Evolutionary conservation across 31 red algal species (phyloP).

Genomic region (Asparagopsis taxiformis): DNA sequence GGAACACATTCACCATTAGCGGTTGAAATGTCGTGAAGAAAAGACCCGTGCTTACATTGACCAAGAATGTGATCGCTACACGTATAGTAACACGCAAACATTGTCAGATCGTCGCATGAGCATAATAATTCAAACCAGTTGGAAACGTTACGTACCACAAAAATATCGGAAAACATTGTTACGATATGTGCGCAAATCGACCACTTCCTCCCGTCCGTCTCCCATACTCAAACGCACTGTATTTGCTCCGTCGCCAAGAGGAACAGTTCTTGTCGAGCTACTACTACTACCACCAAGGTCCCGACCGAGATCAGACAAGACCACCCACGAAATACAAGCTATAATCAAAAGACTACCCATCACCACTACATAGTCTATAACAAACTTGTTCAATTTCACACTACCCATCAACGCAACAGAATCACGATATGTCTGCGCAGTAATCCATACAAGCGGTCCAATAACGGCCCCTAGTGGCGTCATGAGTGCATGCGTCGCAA

Average conservation of each 20-base stretch:
- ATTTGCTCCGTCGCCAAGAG: not conserved
- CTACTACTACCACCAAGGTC: constrained; percentile 18
- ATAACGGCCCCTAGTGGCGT: constrained; percentile 58
- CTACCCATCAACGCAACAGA: not conserved
- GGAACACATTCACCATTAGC: constrained; percentile 64
- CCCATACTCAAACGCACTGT: not conserved
- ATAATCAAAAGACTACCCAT: constrained; percentile 19
- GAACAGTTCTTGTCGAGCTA: not conserved
- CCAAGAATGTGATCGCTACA: constrained; percentile 16
- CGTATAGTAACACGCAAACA: too few relatives aligned
- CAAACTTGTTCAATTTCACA: constrained; percentile 32
- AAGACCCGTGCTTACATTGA: constrained; percentile 41
- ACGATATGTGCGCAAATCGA: constrained; percentile 39
- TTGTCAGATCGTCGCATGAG: too few relatives aligned
- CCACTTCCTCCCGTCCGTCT: constrained; percentile 11
- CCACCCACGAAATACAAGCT: not conserved
- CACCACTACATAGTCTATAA: constrained; percentile 23
- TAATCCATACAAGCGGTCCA: constrained; percentile 69
- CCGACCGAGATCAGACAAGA: not conserved
- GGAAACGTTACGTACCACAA: constrained; percentile 29
- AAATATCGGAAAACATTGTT: constrained; percentile 40
- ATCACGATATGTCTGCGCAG: constrained; percentile 8
- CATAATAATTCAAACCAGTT: too few relatives aligned
- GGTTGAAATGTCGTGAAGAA: constrained; percentile 67
- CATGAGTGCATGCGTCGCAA: constrained; percentile 64